phyloP scores from a whole-genome alignment of 257 asterid genomes.

The Solanum etuberosum region DNA sequence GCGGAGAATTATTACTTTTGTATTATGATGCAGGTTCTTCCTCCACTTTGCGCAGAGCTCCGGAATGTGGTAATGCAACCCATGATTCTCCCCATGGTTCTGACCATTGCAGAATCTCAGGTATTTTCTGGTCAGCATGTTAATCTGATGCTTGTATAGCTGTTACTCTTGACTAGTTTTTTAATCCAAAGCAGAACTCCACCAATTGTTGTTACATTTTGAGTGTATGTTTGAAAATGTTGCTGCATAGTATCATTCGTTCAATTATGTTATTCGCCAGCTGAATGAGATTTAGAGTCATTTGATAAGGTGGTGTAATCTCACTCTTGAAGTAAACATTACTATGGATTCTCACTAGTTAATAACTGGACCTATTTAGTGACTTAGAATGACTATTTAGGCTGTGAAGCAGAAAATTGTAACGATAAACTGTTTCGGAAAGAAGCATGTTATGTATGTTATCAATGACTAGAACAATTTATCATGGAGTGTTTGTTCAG shows the following conservation, averaged over 20 bases:
- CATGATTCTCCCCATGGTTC: conserved; percentile 97
- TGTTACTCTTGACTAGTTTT: neutral
- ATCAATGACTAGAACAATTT: neutral
- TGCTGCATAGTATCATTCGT: neutral
- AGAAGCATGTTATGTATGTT: neutral
- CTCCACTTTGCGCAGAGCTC: conserved; percentile 98
- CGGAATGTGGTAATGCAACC: conserved; percentile 98
- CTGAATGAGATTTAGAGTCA: neutral
- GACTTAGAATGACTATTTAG: neutral
- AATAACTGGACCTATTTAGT: neutral
- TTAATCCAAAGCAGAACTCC: neutral
- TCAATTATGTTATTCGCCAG: neutral
- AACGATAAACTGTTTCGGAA: neutral
- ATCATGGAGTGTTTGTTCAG: neutral
- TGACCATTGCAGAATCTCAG: conserved; percentile 98
- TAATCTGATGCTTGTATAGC: neutral
- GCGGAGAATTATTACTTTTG: conserved; percentile 3
- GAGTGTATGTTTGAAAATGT: neutral
- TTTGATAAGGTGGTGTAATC: neutral
- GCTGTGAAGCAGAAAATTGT: neutral
- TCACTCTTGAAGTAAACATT: neutral
- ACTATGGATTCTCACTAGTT: neutral
- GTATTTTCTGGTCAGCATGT: conserved; percentile 25
- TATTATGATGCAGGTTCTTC: conserved; percentile 68
- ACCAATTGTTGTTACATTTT: neutral